These are phyloP conservation scores for Gloeophyllum trabeum DNA, from an alignment of 768 basidiomycete genomes.

Conservation along the genomic window DNA sequence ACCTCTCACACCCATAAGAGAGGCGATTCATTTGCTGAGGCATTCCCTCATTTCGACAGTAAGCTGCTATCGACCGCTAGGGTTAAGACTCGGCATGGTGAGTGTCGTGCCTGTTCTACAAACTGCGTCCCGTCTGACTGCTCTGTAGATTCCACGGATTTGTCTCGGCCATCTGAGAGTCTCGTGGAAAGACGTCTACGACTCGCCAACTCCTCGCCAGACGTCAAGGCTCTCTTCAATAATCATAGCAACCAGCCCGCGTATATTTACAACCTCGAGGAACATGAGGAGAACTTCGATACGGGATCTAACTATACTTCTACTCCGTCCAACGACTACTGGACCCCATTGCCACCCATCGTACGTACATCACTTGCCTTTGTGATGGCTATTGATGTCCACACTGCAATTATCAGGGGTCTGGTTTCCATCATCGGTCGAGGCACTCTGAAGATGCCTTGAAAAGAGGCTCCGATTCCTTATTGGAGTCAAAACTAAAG, in stretches of 20 bases:
- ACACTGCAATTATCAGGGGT: slow-evolving; percentile 33
- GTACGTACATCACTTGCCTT: slow-evolving; percentile 29
- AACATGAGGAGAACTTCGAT: slow-evolving; percentile 43
- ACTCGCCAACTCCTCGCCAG: slow-evolving; percentile 82
- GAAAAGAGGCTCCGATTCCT: slow-evolving; percentile 76
- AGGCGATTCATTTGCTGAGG: slow-evolving; percentile 88
- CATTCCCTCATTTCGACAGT: slow-evolving; percentile 94
- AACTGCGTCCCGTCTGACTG: slow-evolving; percentile 7
- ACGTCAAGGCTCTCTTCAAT: slow-evolving; percentile 93
- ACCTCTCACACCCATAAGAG: slow-evolving; percentile 75
- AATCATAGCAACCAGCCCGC: slow-evolving; percentile 64
- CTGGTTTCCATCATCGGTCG: slow-evolving; percentile 56
- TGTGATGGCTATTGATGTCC: slow-evolving; percentile 10
- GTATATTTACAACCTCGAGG: slow-evolving; percentile 73
- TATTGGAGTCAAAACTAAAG: slow-evolving; percentile 76
- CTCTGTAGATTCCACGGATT: slow-evolving; percentile 58
- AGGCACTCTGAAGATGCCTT: slow-evolving; percentile 65
- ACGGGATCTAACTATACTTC: slow-evolving; percentile 47
- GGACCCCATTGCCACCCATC: slow-evolving; percentile 69
- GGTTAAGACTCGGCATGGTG: slow-evolving; percentile 49
- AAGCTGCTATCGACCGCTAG: slow-evolving; percentile 79
- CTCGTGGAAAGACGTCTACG: slow-evolving; percentile 66
- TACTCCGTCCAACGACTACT: slow-evolving; percentile 52
- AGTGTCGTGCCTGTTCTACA: slow-evolving; percentile 10
- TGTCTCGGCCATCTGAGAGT: slow-evolving; percentile 58